Conservation (phyloP, 2,329 filamentous ascomycete genomes). For the Fusarium circinatum region DNA sequence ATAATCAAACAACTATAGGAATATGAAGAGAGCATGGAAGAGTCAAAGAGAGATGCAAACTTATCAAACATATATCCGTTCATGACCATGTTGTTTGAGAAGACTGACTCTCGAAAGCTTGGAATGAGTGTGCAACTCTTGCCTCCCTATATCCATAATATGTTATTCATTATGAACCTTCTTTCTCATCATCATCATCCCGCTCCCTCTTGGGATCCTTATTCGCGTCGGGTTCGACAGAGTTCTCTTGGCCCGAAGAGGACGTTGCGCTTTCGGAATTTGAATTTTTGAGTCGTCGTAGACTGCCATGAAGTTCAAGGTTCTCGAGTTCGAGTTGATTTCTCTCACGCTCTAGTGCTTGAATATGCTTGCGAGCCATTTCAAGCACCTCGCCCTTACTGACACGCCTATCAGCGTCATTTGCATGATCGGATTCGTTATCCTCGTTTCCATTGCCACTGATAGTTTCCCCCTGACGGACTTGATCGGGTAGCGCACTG, state of each 20-base stretch:
- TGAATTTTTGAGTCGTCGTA: slow-evolving; percentile 34
- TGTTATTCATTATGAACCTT: background rate
- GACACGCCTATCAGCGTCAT: slow-evolving; percentile 39
- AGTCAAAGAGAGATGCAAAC: background rate
- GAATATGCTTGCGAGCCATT: slow-evolving; percentile 43
- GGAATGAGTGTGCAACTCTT: background rate
- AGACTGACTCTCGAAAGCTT: background rate
- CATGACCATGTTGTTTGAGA: background rate
- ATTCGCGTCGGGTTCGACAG: slow-evolving; percentile 24
- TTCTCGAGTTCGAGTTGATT: slow-evolving; percentile 40
- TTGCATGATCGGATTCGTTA: slow-evolving; percentile 37
- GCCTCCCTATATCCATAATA: background rate
- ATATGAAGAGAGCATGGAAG: background rate
- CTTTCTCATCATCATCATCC: background rate
- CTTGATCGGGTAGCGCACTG: slow-evolving; percentile 35
- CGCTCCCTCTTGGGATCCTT: slow-evolving; percentile 21
- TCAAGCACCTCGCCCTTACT: slow-evolving; percentile 45
- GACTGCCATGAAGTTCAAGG: slow-evolving; percentile 38
- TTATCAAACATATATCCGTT: background rate
- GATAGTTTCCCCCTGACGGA: slow-evolving; percentile 23
- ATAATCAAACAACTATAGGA: slow-evolving; percentile 20
- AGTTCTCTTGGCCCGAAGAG: slow-evolving; percentile 21
- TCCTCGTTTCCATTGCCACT: slow-evolving; percentile 23
- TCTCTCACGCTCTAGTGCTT: slow-evolving; percentile 40
- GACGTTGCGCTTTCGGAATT: slow-evolving; percentile 13